A percentile compares a stretch with the other conserved stretches of the same genome.
Evolutionary conservation across 208 protist genomes (phyloP).

Genomic region (Jaenimonas drosophilae): DNA sequence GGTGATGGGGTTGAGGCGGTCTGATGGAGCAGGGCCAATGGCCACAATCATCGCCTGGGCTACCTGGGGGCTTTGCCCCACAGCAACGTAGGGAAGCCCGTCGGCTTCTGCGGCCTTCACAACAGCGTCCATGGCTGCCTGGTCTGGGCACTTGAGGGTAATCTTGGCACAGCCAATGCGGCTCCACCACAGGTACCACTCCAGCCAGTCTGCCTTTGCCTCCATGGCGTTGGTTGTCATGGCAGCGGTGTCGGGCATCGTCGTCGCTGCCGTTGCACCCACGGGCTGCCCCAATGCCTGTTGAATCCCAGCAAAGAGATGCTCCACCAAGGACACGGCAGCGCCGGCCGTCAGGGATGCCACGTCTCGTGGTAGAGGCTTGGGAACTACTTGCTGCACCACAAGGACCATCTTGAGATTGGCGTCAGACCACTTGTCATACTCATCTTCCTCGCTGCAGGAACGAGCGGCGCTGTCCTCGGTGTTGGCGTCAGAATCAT

Average conservation of each 20-base stretch:
- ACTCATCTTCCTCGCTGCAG: conserved; percentile 16
- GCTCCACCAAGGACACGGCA: conserved; percentile 28
- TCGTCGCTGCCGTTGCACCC: neutral
- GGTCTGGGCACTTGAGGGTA: conserved; percentile 32
- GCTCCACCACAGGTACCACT: conserved; percentile 65
- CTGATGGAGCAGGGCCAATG: conserved; percentile 45
- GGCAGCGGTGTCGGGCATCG: too few species aligned
- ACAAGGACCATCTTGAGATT: conserved; percentile 70
- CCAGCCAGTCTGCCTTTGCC: conserved; percentile 16
- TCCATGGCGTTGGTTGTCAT: too few species aligned
- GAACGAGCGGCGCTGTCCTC: conserved; percentile 7
- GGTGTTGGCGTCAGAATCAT: neutral
- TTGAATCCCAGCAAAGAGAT: conserved; percentile 1
- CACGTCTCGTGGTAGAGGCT: conserved; percentile 27
- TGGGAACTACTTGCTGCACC: conserved; percentile 32
- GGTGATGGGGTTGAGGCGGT: conserved; percentile 39
- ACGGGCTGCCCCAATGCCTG: neutral
- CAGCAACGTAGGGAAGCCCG: conserved; percentile 16
- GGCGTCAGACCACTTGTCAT: conserved; percentile 16
- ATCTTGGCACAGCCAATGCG: conserved; percentile 60
- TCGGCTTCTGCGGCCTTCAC: conserved; percentile 9
- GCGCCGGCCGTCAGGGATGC: conserved; percentile 28
- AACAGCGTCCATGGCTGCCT: conserved; percentile 11
- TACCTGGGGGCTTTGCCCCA: too few species aligned
- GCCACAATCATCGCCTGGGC: conserved; percentile 33